Evolutionary conservation across 768 basidiomycete genomes (phyloP).

Genomic region (Crepidotus variabilis): DNA sequence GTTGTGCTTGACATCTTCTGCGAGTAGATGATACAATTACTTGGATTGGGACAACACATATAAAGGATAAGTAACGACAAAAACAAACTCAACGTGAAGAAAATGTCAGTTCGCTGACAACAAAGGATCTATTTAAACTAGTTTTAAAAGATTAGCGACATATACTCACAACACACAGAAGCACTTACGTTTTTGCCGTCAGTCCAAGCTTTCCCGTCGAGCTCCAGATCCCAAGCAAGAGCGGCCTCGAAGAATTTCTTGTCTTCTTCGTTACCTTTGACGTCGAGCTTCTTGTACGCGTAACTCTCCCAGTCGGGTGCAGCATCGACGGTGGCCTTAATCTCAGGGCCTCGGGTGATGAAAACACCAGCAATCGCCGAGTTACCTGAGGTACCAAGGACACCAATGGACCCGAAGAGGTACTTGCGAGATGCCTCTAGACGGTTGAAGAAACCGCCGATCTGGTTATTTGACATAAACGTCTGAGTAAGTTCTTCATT

Average conservation of each 20-base stretch:
- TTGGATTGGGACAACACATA: too few relatives aligned
- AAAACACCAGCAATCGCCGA: conserved; percentile 79
- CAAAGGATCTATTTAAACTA: background rate
- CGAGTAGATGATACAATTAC: too few relatives aligned
- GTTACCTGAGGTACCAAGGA: conserved; percentile 77
- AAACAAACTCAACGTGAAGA: background rate
- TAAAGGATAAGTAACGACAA: too few relatives aligned
- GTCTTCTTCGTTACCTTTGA: conserved; percentile 59
- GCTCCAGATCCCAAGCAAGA: conserved; percentile 89
- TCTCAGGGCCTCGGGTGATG: conserved; percentile 79
- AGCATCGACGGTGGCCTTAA: conserved; percentile 63
- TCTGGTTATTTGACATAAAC: conserved; percentile 95
- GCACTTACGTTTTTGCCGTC: conserved; percentile 85
- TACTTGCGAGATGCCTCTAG: conserved; percentile 97
- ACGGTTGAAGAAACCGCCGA: conserved; percentile 96
- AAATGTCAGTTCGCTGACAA: background rate
- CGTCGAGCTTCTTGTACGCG: conserved; percentile 71
- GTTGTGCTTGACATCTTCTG: too few relatives aligned
- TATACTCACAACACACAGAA: background rate
- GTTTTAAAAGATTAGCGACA: background rate
- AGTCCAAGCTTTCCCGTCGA: conserved; percentile 86
- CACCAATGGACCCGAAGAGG: conserved; percentile 90
- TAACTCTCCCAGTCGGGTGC: conserved; percentile 96
- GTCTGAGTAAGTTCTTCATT: conserved; percentile 86
- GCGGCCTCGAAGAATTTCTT: conserved; percentile 91